Evolutionary conservation across 2,329 filamentous ascomycete species (phyloP), one percentile per base, ranked within the genome.

Genomic region (Hawksworthiomyces lignivorus): DNA sequence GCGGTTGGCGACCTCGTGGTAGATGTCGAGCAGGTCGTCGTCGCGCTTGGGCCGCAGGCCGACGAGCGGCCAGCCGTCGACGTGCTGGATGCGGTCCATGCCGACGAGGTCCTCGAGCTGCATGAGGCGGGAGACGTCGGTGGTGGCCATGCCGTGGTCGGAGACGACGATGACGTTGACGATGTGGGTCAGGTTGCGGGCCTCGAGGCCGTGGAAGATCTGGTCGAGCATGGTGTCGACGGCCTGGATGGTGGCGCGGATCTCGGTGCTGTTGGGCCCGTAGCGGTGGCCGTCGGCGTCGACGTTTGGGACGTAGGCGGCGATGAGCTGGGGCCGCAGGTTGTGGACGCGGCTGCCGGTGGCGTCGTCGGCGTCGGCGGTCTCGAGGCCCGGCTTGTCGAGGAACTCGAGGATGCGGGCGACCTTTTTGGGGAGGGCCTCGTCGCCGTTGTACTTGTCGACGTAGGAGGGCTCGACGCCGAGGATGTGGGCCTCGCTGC

Each of bases 71-170:
- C 92, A 98, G 41, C 92, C 92, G 52, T 98, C 92, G 20, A 80
- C 83, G 57, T 92, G 87, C 45, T 84, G 82, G 33, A 97, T 80
- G 52, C 87, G 74, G 36, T 65, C 67, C 6, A 84, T 72, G 57
- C 96, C 87, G 35, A 97, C 71, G 4, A 97, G 64, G 55, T 96
- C 87, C 49, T 98, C 92, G 3, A 97, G 70, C 62, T 97, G 92
- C 20, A 97, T 74, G 34, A 97, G 68, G 10, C 92, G 77, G 15
- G 80, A 72, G 0, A 75, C 77, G 46, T 89, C 85, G 0, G 92
- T 97, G 0, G 88, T 94, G 1, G 92, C 92, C 92, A 98, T 98
- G 38, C 92, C 92, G 58, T 98, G 92, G 58, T 98, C 92, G 1
- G 88, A 96, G 3, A 98, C 90, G n/a, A 98, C 74, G 26, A 98